These are phyloP conservation scores for Phaffia rhodozyma DNA, from an alignment of 1,284 basidiomycete genomes.

Conservation along the genomic window DNA sequence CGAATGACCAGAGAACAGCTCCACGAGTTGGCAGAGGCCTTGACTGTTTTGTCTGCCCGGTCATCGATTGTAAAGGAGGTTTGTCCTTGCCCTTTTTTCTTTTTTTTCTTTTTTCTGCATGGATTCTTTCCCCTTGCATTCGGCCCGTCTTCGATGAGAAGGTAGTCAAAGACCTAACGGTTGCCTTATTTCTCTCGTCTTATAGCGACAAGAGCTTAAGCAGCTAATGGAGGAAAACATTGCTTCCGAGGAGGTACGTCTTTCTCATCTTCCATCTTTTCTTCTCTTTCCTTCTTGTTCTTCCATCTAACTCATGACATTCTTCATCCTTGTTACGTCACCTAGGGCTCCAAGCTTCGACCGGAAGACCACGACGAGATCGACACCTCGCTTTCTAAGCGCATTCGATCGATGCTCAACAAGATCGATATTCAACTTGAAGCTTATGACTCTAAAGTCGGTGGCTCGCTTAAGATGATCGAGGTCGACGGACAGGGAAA, in stretches of 20 bases:
- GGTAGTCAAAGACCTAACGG: too few relatives aligned
- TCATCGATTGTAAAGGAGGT: constrained; percentile 89
- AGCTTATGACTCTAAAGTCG: constrained; percentile 84
- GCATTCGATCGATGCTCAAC: constrained; percentile 87
- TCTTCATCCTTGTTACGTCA: constrained; percentile 4
- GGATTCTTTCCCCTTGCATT: too few relatives aligned
- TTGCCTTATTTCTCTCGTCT: too few relatives aligned
- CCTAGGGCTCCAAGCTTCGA: constrained; percentile 34
- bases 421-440: constrained; percentile 90
- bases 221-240: constrained; percentile 85
- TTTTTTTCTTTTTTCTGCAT: too few relatives aligned
- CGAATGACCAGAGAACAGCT: constrained; percentile 87
- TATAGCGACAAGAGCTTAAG: constrained; percentile 65
- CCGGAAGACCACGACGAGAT: constrained; percentile 33
- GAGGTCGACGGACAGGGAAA: constrained; percentile 82
- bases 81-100: too few relatives aligned
- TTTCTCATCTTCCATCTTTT: neutral
- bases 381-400: constrained; percentile 61
- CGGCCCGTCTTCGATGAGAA: too few relatives aligned
- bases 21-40: constrained; percentile 81
- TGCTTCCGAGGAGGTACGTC: constrained; percentile 62
- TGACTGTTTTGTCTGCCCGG: constrained; percentile 83
- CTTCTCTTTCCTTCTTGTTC: neutral
- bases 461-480: constrained; percentile 85
- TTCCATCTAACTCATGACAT: neutral